Base-by-base conservation (phyloP, 805 yeast species). In the Teunomyces panamensis region DNA sequence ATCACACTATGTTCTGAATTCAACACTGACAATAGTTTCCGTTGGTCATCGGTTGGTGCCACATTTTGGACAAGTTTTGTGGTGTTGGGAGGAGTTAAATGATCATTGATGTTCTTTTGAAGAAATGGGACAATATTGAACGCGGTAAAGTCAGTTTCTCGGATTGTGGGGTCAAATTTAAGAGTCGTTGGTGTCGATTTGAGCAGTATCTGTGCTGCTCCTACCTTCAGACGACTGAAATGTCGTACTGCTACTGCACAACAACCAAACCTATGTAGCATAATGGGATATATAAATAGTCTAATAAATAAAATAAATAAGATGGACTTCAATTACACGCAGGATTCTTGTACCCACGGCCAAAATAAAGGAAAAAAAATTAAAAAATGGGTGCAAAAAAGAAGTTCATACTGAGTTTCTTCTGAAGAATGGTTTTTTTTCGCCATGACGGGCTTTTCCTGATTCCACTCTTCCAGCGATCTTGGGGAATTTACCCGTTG, bases 341-440 rank as follows among this genome's bases (percentile, higher is more conserved):
- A 20, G 24, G 24, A 20, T 20, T 20, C 24, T 20, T 20, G 24
- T 4, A 20, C 24, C 24, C 24, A 1, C 24, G 4, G 24, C 24
- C 24, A 20, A 20, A 17, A 17, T 17, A 17, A 17, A 2, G 17
- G 4, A 17, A 17, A 17, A 17, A 20, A 20, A 20, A 20, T 20
- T 20, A 20, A 20, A 20, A 4, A 32, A 37, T 37, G 41, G 41
- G 41, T 37, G 41, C 41, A 37, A 37, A 41, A 29, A 14, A 28
- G 8, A 9, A 20, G 9, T 43, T 32, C 62, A 84, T 42, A 82
- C 73, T 48, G 91, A 84, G 58, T 87, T 85, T 55, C 94, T 74
- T 64, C 95, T 75, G 44, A 76, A 56, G 11, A 61, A 52, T 42
- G 59, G 54, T 56, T 59, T 43, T 45, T 53, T 67, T 59, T 56